Evolutionary conservation across 345 rosid genomes (phyloP), one percentile per base, ranked within the genome.

Genomic region (Stellera chamaejasme): DNA sequence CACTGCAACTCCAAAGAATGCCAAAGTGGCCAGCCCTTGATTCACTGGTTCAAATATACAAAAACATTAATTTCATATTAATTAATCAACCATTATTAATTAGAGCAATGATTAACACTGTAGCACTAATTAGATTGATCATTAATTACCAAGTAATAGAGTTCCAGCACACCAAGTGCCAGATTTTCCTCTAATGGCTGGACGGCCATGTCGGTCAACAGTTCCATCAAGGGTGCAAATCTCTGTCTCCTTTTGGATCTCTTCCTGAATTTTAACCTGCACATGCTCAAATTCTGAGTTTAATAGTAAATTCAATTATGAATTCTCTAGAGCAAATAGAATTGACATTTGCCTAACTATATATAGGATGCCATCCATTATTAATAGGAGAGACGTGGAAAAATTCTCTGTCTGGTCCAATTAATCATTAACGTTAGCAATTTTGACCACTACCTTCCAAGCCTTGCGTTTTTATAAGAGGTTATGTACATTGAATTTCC

Each of bases 1-100:
- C 43, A 89, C 96, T 36, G 94, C 97, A 10, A 93, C 97, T 11
- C 97, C 96, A 48, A 89, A 93, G 75, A 93, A 89, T 23, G 97
- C 97, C 48, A 93, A 72, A 16, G 97, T 93, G 2, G 99, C 97
- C 61, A 93, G 75, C 55, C 94, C 99, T 69, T 93, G 99, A 64
- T 89, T 93, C 75, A 89, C 99, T 91, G 77, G 81, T 9, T 12
- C 50, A 56, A 27, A 11, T 44, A 44, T 5, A 36, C 11, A 32
- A 52, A 28, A 26, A 25, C n/a, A 25, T 1, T 39, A 50, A 10
- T 23, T 9, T 10, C 32, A 25, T 27, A 16, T 16, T 42, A 14
- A 13, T 47, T 12, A 9, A 10, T 1, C 8, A 48, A 36, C 13
- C 42, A 42, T 52, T 9, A 27, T 27, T 32, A 27, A n/a, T n/a